Percentiles rank a stretch among this genome's conserved stretches.
Evolutionary conservation across 2,329 filamentous ascomycete genomes (phyloP).

Genomic region (Trichoderma semiorbis): DNA sequence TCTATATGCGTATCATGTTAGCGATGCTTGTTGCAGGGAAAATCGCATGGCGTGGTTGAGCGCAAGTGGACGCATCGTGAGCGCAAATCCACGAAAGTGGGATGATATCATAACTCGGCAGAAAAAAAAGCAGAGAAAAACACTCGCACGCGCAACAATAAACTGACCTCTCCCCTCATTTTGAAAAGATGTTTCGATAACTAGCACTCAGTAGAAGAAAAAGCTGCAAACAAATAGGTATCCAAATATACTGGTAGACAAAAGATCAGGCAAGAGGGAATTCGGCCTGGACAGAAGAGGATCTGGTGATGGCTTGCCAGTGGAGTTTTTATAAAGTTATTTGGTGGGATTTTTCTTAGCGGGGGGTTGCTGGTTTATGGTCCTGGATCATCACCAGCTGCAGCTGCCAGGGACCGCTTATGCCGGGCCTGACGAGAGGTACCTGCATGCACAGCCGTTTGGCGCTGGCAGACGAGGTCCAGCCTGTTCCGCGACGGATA

Average conservation of each 20-base stretch:
- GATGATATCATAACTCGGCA: not conserved
- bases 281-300: constrained; percentile 23
- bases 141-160: not conserved
- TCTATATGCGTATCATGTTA: constrained; percentile 36
- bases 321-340: constrained; percentile 7
- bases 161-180: constrained; percentile 58
- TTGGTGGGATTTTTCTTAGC: constrained; percentile 5
- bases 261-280: constrained; percentile 25
- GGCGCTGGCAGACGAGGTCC: not conserved
- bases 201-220: not conserved
- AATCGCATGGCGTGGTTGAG: not conserved
- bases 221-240: not conserved
- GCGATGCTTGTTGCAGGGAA: not conserved
- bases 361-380: not conserved
- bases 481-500: not conserved
- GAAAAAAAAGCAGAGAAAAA: not conserved
- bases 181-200: constrained; percentile 24
- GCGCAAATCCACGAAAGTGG: not conserved
- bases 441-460: constrained; percentile 2
- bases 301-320: constrained; percentile 35
- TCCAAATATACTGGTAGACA: constrained; percentile 15
- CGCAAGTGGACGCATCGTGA: not conserved
- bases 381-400: not conserved
- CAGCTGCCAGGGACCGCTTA: constrained; percentile 4
- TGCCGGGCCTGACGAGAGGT: not conserved